Percentiles rank a stretch among this genome's conserved stretches.
phyloP scores from a whole-genome alignment of 805 yeast genomes.

The Saturnispora kantuleensis region DNA sequence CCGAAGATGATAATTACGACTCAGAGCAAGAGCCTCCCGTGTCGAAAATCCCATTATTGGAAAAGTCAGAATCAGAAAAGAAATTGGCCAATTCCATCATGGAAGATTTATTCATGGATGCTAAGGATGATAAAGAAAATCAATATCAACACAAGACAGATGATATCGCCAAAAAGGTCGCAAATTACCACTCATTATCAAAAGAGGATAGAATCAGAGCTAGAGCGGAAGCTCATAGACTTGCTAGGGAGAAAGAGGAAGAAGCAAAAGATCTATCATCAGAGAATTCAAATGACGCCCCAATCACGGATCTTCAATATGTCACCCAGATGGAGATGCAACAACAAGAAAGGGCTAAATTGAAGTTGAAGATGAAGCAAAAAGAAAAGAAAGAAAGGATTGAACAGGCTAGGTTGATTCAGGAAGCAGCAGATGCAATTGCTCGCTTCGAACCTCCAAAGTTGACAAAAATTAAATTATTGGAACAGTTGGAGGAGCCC shows the following conservation, averaged over 20 bases:
- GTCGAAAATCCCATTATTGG: neutral
- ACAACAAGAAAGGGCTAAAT: constrained; percentile 5
- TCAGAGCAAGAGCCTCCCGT: neutral
- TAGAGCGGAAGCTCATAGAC: constrained; percentile 11
- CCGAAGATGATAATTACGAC: constrained; percentile 2
- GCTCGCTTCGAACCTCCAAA: constrained; percentile 13
- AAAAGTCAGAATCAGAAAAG: neutral
- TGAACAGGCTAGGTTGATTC: constrained; percentile 6
- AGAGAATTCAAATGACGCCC: neutral
- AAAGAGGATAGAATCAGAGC: constrained; percentile 24
- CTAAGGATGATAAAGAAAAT: neutral
- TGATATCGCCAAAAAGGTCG: constrained; percentile 7
- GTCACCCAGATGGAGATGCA: constrained; percentile 4
- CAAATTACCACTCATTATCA: constrained; percentile 17
- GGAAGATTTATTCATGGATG: neutral
- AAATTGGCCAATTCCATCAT: neutral
- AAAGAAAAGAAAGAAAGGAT: constrained; percentile 4
- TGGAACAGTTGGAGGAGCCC: neutral
- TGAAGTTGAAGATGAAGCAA: neutral
- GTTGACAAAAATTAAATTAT: constrained; percentile 11
- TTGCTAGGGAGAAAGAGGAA: constrained; percentile 7
- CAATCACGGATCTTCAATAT: constrained; percentile 6
- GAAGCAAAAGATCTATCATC: neutral
- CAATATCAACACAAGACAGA: neutral
- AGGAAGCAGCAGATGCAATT: constrained; percentile 13